Evolutionary conservation across 495 filamentous ascomycete species (phyloP).

Genomic region (Hypoxylon rickii): DNA sequence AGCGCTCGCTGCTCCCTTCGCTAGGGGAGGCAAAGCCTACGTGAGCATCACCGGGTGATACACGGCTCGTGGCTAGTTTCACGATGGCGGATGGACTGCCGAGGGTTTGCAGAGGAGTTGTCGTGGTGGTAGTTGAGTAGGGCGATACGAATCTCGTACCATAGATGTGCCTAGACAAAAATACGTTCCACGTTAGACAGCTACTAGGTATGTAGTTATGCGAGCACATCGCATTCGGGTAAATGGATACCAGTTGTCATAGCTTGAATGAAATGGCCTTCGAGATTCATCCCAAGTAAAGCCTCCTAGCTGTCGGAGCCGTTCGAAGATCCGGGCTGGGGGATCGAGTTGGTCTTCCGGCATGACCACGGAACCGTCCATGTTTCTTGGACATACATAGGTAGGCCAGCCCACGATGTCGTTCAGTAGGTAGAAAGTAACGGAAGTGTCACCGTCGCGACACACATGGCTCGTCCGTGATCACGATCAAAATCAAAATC

Average conservation of each 20-base stretch:
- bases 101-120: conserved; percentile 30
- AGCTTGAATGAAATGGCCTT: conserved; percentile 78
- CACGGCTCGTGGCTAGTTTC: conserved; percentile 38
- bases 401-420: conserved; percentile 24
- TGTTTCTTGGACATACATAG: conserved; percentile 40
- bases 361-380: conserved; percentile 53
- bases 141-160: conserved; percentile 54
- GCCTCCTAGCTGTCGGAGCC: conserved; percentile 70
- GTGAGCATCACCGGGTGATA: conserved; percentile 42
- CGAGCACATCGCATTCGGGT: conserved; percentile 16
- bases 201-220: conserved; percentile 9
- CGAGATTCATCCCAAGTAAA: conserved; percentile 75
- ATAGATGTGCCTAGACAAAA: conserved; percentile 48
- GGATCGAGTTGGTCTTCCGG: conserved; percentile 69
- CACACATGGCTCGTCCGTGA: conserved; percentile 42
- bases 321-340: conserved; percentile 71
- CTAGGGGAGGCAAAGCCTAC: conserved; percentile 34
- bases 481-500: conserved; percentile 26
- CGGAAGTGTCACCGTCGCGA: conserved; percentile 38
- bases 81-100: conserved; percentile 39
- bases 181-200: conserved; percentile 22
- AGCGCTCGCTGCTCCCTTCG: conserved; percentile 47
- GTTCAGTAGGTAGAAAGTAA: conserved; percentile 25
- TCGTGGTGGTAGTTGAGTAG: conserved; percentile 38
- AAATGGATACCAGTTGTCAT: conserved; percentile 67